These are phyloP conservation scores for Bromus sterilis DNA, from an alignment of 176 grass and related monocot species.

Conservation along the genomic window DNA sequence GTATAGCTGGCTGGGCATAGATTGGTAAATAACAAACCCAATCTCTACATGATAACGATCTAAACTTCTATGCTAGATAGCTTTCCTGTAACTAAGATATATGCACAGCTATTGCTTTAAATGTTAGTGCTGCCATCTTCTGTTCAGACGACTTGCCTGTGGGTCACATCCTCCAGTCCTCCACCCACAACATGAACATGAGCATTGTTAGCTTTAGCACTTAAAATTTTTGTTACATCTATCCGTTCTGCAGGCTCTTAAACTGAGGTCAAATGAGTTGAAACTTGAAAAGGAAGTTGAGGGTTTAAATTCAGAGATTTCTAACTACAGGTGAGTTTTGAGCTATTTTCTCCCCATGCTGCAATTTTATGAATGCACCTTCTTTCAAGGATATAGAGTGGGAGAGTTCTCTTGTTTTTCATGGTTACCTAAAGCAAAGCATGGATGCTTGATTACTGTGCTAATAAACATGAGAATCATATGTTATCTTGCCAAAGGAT, in stretches of 20 bases:
- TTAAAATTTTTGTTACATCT: constrained; percentile 15
- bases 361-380: not conserved
- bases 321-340: constrained; percentile 60
- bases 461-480: not conserved
- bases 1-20: not conserved
- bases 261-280: constrained; percentile 92
- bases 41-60: not conserved
- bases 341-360: not conserved
- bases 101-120: not conserved
- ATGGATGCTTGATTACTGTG: not conserved
- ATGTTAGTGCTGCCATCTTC: not conserved
- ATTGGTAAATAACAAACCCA: not conserved
- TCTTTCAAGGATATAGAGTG: not conserved
- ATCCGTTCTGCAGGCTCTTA: constrained; percentile 67
- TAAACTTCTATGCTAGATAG: not conserved
- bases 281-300: constrained; percentile 93
- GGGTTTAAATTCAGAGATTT: constrained; percentile 70
- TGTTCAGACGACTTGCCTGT: not conserved
- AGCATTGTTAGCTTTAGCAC: not conserved
- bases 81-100: not conserved
- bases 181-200: not conserved
- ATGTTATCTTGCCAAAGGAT: not conserved
- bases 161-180: too few relatives aligned
- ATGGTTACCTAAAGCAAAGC: not conserved
- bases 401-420: not conserved